These are phyloP conservation scores for Stenocarpella maydis DNA, from an alignment of 2,329 filamentous ascomycete genomes.

Conservation along the genomic window DNA sequence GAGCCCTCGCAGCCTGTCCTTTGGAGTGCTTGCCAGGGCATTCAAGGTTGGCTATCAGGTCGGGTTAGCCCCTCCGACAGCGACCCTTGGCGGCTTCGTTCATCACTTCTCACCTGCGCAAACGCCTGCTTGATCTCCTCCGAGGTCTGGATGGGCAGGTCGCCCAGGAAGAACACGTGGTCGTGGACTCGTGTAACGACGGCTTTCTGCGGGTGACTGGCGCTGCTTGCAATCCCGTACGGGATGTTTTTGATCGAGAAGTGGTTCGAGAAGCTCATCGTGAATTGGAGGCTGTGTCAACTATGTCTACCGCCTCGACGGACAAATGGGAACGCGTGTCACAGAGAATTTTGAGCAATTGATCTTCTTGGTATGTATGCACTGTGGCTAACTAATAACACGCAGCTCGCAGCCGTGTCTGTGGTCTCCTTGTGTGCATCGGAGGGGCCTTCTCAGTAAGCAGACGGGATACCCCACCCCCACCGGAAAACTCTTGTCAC, in stretches of 20 bases:
- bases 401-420: neutral
- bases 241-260: conserved; percentile 63
- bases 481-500: neutral
- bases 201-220: conserved; percentile 47
- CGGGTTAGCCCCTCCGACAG: conserved; percentile 40
- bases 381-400: neutral
- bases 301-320: neutral
- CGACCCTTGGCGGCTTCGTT: conserved; percentile 42
- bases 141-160: conserved; percentile 47
- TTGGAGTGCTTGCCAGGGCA: conserved; percentile 38
- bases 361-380: neutral
- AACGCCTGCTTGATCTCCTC: conserved; percentile 57
- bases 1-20: conserved; percentile 34
- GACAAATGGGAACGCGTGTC: neutral
- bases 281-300: neutral
- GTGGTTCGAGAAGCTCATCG: conserved; percentile 44
- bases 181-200: conserved; percentile 60
- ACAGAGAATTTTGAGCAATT: neutral
- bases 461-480: conserved; percentile 12
- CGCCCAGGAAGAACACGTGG: conserved; percentile 59
- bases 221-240: conserved; percentile 59
- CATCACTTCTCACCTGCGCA: conserved; percentile 52
- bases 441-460: neutral
- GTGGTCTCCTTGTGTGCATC: neutral
- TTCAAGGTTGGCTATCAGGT: conserved; percentile 48